These are phyloP conservation scores for Quercus suber DNA, from an alignment of 306 rosid genomes.

Conservation along the genomic window DNA sequence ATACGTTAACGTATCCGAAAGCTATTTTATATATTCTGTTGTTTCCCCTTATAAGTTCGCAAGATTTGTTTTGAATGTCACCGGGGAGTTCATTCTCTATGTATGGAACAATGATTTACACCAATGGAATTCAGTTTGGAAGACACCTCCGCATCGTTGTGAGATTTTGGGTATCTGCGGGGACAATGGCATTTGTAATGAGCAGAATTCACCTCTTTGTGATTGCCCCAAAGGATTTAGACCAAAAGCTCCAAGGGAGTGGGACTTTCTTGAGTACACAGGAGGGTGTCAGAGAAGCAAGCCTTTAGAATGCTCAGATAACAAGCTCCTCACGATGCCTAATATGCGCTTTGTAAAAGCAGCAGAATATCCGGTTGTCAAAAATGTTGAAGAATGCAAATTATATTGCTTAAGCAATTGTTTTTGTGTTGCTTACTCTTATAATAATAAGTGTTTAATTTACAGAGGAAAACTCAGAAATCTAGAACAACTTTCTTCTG, in stretches of 20 bases:
- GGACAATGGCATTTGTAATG: constrained; percentile 37
- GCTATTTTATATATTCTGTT: constrained; percentile 39
- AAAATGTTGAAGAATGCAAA: neutral
- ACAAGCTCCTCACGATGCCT: neutral
- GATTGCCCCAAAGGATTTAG: constrained; percentile 38
- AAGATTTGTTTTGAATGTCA: constrained; percentile 27
- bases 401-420: neutral
- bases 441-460: neutral
- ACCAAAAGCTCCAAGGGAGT: constrained; percentile 36
- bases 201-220: constrained; percentile 27
- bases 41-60: constrained; percentile 13
- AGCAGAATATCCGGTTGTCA: no score
- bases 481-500: no score
- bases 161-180: constrained; percentile 52
- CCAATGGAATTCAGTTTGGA: constrained; percentile 43
- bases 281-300: constrained; percentile 39
- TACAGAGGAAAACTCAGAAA: neutral
- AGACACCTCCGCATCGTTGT: constrained; percentile 33
- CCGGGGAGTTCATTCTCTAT: constrained; percentile 37
- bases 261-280: constrained; percentile 34
- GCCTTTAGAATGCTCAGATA: neutral
- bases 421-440: neutral
- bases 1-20: constrained; percentile 1
- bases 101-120: neutral
- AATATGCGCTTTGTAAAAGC: neutral